A percentile compares a stretch with the other conserved stretches of the same genome.
Conservation (phyloP, 2,329 filamentous ascomycete species). For the Rhexocercosporidium sp. region DNA sequence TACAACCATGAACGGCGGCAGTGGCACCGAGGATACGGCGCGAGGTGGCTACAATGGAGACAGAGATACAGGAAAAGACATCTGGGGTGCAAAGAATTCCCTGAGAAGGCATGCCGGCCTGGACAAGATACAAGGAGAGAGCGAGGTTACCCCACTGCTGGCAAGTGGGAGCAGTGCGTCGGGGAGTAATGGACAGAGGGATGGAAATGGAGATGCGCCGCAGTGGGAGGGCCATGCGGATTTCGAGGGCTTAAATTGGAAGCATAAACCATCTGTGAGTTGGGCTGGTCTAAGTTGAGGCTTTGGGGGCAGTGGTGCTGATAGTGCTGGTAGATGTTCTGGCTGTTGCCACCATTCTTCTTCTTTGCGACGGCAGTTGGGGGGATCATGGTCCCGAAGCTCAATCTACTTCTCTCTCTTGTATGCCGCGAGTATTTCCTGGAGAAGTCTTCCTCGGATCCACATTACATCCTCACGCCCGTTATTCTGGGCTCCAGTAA, state of each 20-base stretch:
- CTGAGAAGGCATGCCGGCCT: slow-evolving; percentile 30
- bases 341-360: slow-evolving; percentile 81
- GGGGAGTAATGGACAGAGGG: slow-evolving; percentile 18
- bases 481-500: slow-evolving; percentile 73
- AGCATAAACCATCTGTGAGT: slow-evolving; percentile 63
- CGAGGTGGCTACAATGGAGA: slow-evolving; percentile 3
- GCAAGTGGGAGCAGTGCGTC: slow-evolving; percentile 26
- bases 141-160: slow-evolving; percentile 35
- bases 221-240: slow-evolving; percentile 60
- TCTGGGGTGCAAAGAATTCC: slow-evolving; percentile 37
- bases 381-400: slow-evolving; percentile 81
- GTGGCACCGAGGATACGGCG: slow-evolving; percentile 1
- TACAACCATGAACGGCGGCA: slow-evolving; percentile 24
- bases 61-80: slow-evolving; percentile 5
- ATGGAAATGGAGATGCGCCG: slow-evolving; percentile 17
- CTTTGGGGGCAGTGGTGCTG: slow-evolving; percentile 27
- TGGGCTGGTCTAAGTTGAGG: neutral
- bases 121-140: slow-evolving; percentile 14
- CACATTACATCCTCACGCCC: slow-evolving; percentile 64
- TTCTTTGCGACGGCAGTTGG: slow-evolving; percentile 87
- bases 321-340: slow-evolving; percentile 67
- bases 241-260: slow-evolving; percentile 66
- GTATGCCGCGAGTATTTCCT: slow-evolving; percentile 84
- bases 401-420: slow-evolving; percentile 84
- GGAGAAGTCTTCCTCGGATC: slow-evolving; percentile 64